Evolutionary conservation across 2,329 filamentous ascomycete genomes (phyloP).

Genomic region (Paecilomyces niveus): DNA sequence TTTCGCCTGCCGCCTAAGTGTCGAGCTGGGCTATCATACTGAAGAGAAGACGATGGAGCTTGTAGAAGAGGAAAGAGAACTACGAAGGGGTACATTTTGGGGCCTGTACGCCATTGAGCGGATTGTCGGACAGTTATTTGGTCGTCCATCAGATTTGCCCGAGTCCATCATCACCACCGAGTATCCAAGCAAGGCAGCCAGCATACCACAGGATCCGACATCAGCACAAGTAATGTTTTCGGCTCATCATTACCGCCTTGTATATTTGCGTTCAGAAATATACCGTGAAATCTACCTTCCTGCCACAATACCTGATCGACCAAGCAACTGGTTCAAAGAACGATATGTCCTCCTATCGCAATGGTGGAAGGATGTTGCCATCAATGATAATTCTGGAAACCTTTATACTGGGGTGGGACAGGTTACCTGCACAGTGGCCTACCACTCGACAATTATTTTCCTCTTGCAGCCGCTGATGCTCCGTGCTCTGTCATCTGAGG

Average conservation of each 20-base stretch:
- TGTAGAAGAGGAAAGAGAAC: conserved; percentile 12
- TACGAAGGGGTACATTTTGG: conserved; percentile 26
- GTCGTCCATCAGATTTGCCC: conserved; percentile 28
- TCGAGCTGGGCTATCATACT: conserved; percentile 28
- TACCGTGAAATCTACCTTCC: conserved; percentile 23
- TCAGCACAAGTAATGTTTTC: conserved; percentile 19
- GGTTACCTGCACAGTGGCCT: conserved; percentile 24
- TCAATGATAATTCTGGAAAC: not conserved
- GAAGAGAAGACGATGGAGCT: conserved; percentile 20
- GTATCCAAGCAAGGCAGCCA: conserved; percentile 19
- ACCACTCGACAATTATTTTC: conserved; percentile 24
- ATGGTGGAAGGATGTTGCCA: conserved; percentile 14
- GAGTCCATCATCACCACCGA: conserved; percentile 31
- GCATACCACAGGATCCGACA: conserved; percentile 7
- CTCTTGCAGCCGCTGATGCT: conserved; percentile 25
- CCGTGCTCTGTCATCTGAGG: conserved; percentile 6
- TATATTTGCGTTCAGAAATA: conserved; percentile 30
- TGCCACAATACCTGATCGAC: conserved; percentile 14
- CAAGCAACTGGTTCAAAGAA: conserved; percentile 19
- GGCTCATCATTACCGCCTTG: conserved; percentile 29
- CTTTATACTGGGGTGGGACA: conserved; percentile 16
- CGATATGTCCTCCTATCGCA: conserved; percentile 14
- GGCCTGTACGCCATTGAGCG: conserved; percentile 30
- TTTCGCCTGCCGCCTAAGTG: conserved; percentile 20
- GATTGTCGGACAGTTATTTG: conserved; percentile 31